These are phyloP conservation scores for Colletotrichum orbiculare DNA, from an alignment of 2,329 filamentous ascomycete species.

Conservation along the genomic window DNA sequence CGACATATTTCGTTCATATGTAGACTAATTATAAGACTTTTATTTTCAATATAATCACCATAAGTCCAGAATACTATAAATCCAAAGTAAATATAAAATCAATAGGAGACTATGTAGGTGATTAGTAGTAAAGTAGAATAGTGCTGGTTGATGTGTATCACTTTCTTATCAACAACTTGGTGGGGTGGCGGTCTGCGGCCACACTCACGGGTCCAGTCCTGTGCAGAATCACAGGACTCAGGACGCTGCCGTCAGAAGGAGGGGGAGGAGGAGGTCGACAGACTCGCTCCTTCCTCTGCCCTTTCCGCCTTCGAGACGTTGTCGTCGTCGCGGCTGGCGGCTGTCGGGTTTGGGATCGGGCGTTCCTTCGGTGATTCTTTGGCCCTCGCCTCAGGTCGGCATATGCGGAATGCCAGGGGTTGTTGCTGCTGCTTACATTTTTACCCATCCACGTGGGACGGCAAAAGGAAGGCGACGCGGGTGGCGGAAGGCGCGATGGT, in stretches of 20 bases:
- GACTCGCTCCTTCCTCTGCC: background rate
- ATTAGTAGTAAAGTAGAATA: too few species aligned
- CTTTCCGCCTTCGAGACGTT: background rate
- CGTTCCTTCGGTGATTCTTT: conserved; percentile 18
- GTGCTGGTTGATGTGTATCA: too few species aligned
- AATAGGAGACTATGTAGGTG: too few species aligned
- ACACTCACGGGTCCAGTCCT: background rate
- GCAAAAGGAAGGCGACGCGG: background rate
- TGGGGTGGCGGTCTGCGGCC: background rate
- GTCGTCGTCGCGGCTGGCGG: conserved; percentile 1
- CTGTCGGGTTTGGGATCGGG: background rate
- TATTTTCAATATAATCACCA: too few species aligned
- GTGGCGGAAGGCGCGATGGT: background rate
- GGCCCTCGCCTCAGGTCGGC: conserved; percentile 1
- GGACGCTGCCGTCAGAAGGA: conserved; percentile 7
- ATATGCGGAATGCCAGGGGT: conserved; percentile 13
- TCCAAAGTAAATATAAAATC: too few species aligned
- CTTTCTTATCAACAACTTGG: background rate
- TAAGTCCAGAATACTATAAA: too few species aligned
- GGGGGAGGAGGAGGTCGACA: too few species aligned
- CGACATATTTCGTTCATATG: too few species aligned
- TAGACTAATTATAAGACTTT: too few species aligned
- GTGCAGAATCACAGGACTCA: conserved; percentile 13
- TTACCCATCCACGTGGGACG: background rate
- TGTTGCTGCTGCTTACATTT: conserved; percentile 1